Evolutionary conservation across 768 basidiomycete genomes (phyloP).

Genomic region (Zangia roseola): DNA sequence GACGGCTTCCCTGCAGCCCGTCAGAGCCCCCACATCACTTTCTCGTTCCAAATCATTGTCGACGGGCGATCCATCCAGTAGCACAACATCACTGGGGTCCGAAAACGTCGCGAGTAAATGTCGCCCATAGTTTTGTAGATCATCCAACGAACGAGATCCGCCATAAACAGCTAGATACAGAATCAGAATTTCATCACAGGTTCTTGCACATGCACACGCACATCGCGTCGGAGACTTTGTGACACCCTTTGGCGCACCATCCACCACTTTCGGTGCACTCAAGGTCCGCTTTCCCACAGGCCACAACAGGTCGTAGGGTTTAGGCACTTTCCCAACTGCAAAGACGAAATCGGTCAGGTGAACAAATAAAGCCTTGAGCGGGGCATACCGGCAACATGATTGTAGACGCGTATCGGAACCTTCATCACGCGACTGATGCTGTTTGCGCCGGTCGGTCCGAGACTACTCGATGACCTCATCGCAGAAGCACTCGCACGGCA

Average conservation of each 20-base stretch:
- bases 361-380: neutral
- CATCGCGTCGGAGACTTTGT: slow-evolving; percentile 4
- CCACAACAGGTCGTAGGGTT: slow-evolving; percentile 82
- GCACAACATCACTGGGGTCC: slow-evolving; percentile 27
- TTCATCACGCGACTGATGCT: slow-evolving; percentile 79
- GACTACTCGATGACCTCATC: slow-evolving; percentile 29
- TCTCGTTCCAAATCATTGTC: slow-evolving; percentile 28
- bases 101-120: slow-evolving; percentile 49
- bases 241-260: slow-evolving; percentile 16
- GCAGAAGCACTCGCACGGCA: slow-evolving; percentile 56
- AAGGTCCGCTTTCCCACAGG: slow-evolving; percentile 53
- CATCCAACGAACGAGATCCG: slow-evolving; percentile 35
- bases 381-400: slow-evolving; percentile 71
- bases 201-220: slow-evolving; percentile 12
- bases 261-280: slow-evolving; percentile 27
- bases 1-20: slow-evolving; percentile 78
- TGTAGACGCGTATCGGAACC: slow-evolving; percentile 89
- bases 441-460: slow-evolving; percentile 39
- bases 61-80: slow-evolving; percentile 26
- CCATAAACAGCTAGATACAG: slow-evolving; percentile 10
- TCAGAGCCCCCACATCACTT: slow-evolving; percentile 44
- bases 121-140: slow-evolving; percentile 53
- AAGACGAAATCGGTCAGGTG: slow-evolving; percentile 1
- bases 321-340: slow-evolving; percentile 51
- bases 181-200: slow-evolving; percentile 1